Evolutionary conservation across 768 basidiomycete genomes (phyloP), one percentile per base, ranked within the genome.

Genomic region (Leucosporidium scottii): DNA sequence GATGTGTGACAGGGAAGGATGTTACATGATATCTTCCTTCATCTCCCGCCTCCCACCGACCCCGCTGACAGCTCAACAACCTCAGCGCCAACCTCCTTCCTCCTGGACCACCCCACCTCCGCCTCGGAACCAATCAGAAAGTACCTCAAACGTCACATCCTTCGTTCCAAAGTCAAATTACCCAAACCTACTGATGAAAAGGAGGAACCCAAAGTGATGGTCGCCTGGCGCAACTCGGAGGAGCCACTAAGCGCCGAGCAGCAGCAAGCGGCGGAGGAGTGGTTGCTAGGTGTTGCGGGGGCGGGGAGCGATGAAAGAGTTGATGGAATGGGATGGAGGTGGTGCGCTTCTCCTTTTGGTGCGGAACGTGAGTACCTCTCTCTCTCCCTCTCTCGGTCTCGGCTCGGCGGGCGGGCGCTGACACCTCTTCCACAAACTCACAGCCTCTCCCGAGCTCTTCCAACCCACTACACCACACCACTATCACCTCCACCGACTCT

Each of bases 81-180:
- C 84, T 86, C 71, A 83, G 84, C 71, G 23, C 60, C 64, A 55
- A 66, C 53, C 28, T 44, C 62, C 50, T 73, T 51, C 69, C 66
- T 73, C n/a, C 56, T 75, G 67, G 75, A 74, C 47, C 72, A 75
- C 65, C 62, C 59, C 54, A n/a, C 59, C 23, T 12, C 57, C 20
- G 47, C 55, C 30, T 59, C 71, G 10, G 82, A 83, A 1, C 78
- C 87, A 0, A 81, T 96, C 34, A 77, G 86, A 20, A 75, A 85
- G n/a, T 80, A 88, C 66, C 82, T 98, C 69, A 92, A 90, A 75
- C 86, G 87, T 18, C 90, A 88, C 78, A 83, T 93, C 50, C 83
- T 99, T 1, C 87, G 94, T 8, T 87, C 92, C 20, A 93, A 91
- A 76, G 91, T 97, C 48, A 87, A 87, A 75, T 80, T 97, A 27